Base-by-base conservation (phyloP, 2,329 filamentous ascomycete genomes). In the Sporothrix humicola region DNA sequence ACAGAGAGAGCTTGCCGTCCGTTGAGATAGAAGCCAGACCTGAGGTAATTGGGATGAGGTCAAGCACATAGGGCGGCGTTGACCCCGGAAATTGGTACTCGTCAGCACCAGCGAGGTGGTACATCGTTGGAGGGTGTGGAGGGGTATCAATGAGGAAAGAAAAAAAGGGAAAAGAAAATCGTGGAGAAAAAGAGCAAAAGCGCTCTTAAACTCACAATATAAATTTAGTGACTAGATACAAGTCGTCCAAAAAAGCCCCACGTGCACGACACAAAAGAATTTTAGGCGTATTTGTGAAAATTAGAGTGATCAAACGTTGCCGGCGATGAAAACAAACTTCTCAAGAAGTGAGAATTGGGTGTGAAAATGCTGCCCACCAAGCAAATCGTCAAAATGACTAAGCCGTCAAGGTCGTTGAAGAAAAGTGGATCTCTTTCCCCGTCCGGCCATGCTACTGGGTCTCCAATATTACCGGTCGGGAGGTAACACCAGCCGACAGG, bases 1-100 rank as follows among this genome's bases (percentile, higher is more conserved):
- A 87, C 20, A 93, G 82, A 42, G 88, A 87, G 23, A 95, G 84
- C n/a, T 85, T 86, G 81, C 93, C 89, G 82, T 94, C 91, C 0
- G 92, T 93, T 2, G 90, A 88, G 73, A 92, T 91, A 17, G 88
- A 86, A 1, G 88, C 89, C 56, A 92, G 84, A 5, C 86, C 84
- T 1, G 82, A 79, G 0, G 82, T 77, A 3, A 87, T 82, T n/a
- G 87, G 84, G 37, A 86, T 82, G 71, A 92, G 83, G 74, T 89
- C 85, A 69, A 90, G 86, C 48, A 91, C 85, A 79, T 91, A 92
- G 70, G 77, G 76, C 3, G 86, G 85, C 8, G 79, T 77, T 6
- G 78, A 75, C 7, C 80, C 78, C 3, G 81, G 80, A 74, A 84
- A 83, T 13, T 79, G 80, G 77, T 82, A 84, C 72, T 79, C 80